Conservation (phyloP, 257 asterid genomes). For the Jacaranda copaia region DNA sequence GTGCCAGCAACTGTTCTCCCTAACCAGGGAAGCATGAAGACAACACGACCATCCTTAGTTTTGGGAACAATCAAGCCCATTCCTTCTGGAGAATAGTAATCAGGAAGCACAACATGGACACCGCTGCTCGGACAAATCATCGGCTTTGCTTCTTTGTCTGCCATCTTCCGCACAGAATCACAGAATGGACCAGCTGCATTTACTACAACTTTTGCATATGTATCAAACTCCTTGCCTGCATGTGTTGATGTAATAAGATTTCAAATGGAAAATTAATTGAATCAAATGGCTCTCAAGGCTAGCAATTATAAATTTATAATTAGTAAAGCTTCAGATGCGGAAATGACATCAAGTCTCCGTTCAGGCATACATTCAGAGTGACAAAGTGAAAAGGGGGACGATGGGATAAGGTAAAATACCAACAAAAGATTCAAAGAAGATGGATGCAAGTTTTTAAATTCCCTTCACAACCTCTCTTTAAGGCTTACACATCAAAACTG, state of each 20-base stretch:
- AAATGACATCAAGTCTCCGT: conserved; percentile 26
- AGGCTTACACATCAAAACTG: conserved; percentile 27
- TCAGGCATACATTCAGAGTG: background rate
- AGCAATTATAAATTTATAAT: conserved; percentile 16
- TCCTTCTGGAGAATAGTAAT: conserved; percentile 97
- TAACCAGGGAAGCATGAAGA: conserved; percentile 99
- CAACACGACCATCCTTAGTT: conserved; percentile 98
- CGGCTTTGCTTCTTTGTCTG: conserved; percentile 76
- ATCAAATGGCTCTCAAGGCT: background rate
- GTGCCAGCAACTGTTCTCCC: conserved; percentile 99
- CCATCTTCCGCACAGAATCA: conserved; percentile 90
- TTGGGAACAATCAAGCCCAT: conserved; percentile 99
- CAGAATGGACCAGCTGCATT: conserved; percentile 99
- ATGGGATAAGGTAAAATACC: background rate
- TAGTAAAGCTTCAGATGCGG: conserved; percentile 24
- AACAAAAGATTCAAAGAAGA: conserved; percentile 16
- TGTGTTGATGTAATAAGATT: conserved; percentile 47
- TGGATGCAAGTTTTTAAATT: conserved; percentile 22
- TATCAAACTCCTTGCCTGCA: conserved; percentile 92
- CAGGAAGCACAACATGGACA: conserved; percentile 96
- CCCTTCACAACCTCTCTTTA: conserved; percentile 13
- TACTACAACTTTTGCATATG: conserved; percentile 92
- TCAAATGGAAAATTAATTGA: conserved; percentile 20
- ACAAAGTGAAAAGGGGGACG: conserved; percentile 21
- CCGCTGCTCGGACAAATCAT: conserved; percentile 97